Percentiles rank a stretch among this genome's conserved stretches.
Conservation (phyloP, 176 grass and related monocot species). For the Avena sativa region DNA sequence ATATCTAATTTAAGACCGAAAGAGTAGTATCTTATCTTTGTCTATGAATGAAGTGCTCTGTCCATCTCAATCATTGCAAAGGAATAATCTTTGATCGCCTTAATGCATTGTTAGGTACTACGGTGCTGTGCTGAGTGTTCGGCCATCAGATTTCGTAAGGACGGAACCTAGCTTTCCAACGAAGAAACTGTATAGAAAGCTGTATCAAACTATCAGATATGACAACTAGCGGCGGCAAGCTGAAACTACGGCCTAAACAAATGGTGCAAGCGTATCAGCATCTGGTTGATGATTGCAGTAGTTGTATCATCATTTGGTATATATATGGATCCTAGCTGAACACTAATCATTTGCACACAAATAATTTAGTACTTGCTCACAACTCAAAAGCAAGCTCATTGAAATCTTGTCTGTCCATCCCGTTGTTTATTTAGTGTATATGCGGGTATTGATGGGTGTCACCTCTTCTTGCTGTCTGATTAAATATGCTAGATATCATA, state of each 20-base stretch:
- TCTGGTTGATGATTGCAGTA: slow-evolving; percentile 52
- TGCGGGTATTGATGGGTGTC: slow-evolving; percentile 17
- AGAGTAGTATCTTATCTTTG: too few species aligned
- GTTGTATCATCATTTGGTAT: slow-evolving; percentile 30
- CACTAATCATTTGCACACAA: slow-evolving; percentile 38
- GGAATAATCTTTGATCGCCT: too few species aligned
- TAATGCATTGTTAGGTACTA: too few species aligned
- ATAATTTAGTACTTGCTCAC: slow-evolving; percentile 37
- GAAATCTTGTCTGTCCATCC: slow-evolving; percentile 41
- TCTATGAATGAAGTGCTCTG: too few species aligned
- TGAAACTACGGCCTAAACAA: slow-evolving; percentile 27
- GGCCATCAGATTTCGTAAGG: neutral
- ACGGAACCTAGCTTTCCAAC: slow-evolving; percentile 23
- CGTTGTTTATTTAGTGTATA: slow-evolving; percentile 36
- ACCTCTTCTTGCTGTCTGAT: slow-evolving; percentile 30
- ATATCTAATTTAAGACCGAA: too few species aligned
- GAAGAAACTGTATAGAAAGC: neutral
- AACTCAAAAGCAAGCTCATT: slow-evolving; percentile 44
- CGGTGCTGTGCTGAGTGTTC: slow-evolving; percentile 7
- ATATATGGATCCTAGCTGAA: neutral
- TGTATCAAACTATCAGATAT: slow-evolving; percentile 38
- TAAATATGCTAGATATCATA: slow-evolving; percentile 11
- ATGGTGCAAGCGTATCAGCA: slow-evolving; percentile 37
- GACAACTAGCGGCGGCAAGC: slow-evolving; percentile 16
- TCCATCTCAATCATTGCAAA: too few species aligned